These are phyloP conservation scores for Ogataea paradorogensis DNA, from an alignment of 805 yeast species.

Conservation along the genomic window DNA sequence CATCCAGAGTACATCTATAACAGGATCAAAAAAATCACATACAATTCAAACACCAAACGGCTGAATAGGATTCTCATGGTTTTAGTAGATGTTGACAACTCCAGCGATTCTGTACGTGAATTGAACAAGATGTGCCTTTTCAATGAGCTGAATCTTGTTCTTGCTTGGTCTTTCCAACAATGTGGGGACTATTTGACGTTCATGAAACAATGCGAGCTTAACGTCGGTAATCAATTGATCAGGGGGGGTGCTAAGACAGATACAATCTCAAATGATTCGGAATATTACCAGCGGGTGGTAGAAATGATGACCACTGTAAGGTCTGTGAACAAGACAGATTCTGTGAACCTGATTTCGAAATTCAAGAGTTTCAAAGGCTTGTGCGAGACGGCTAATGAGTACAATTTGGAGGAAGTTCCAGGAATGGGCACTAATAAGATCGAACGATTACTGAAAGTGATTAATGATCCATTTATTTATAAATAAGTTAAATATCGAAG, in stretches of 20 bases:
- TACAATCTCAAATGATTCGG: slow-evolving; percentile 31
- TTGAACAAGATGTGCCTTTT: slow-evolving; percentile 47
- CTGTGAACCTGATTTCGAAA: slow-evolving; percentile 47
- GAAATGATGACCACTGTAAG: slow-evolving; percentile 45
- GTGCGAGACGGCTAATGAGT: slow-evolving; percentile 34
- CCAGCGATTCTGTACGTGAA: slow-evolving; percentile 46
- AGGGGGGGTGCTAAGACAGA: slow-evolving; percentile 37
- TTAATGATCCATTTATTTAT: slow-evolving; percentile 51
- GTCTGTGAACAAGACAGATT: slow-evolving; percentile 53
- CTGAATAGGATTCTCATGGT: slow-evolving; percentile 49
- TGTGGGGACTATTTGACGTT: slow-evolving; percentile 43
- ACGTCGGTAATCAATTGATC: slow-evolving; percentile 34
- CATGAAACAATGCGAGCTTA: slow-evolving; percentile 33
- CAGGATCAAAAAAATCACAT: slow-evolving; percentile 40
- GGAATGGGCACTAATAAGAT: slow-evolving; percentile 51
- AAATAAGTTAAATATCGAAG: slow-evolving; percentile 32
- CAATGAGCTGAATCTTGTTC: slow-evolving; percentile 46
- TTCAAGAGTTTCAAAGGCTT: slow-evolving; percentile 43
- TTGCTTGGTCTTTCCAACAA: slow-evolving; percentile 56
- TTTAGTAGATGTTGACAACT: slow-evolving; percentile 64
- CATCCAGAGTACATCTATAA: slow-evolving; percentile 72
- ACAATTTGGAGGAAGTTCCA: slow-evolving; percentile 34
- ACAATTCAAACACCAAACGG: slow-evolving; percentile 19
- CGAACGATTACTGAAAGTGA: slow-evolving; percentile 36
- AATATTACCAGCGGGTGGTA: slow-evolving; percentile 43